phyloP scores from a whole-genome alignment of 2,329 filamentous ascomycete species.

The Dactylonectria macrodidyma region DNA sequence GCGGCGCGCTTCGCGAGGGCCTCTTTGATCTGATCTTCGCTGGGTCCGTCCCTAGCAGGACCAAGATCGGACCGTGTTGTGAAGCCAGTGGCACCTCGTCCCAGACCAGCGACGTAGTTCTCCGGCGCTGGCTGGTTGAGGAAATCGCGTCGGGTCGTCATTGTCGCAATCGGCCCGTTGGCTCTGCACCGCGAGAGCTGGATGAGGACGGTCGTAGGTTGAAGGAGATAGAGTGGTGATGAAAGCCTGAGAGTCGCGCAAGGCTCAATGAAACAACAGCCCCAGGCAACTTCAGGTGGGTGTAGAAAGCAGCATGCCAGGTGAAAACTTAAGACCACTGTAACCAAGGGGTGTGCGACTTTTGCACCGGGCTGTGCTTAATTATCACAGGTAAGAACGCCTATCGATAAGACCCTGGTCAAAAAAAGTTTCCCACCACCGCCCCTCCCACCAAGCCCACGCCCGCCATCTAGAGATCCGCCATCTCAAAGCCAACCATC shows the following conservation, averaged over 20 bases:
- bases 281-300: slow-evolving; percentile 24
- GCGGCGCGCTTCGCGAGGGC: slow-evolving; percentile 94
- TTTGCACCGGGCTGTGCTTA: slow-evolving; percentile 2
- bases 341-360: no score
- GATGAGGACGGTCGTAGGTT: slow-evolving; percentile 16
- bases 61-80: slow-evolving; percentile 97
- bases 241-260: slow-evolving; percentile 27
- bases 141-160: slow-evolving; percentile 83
- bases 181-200: slow-evolving; percentile 31
- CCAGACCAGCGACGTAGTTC: slow-evolving; percentile 95
- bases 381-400: slow-evolving; percentile 5
- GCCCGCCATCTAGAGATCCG: slow-evolving; percentile 21
- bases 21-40: slow-evolving; percentile 98
- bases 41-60: slow-evolving; percentile 93
- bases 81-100: slow-evolving; percentile 97
- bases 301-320: slow-evolving; percentile 7
- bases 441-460: slow-evolving; percentile 39
- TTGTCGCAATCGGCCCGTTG: slow-evolving; percentile 50
- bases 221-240: slow-evolving; percentile 9
- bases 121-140: slow-evolving; percentile 87
- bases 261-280: slow-evolving; percentile 3
- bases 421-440: slow-evolving; percentile 47
- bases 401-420: slow-evolving; percentile 40
- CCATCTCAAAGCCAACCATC: slow-evolving; percentile 22
- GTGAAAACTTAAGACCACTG: slow-evolving; percentile 6